Evolutionary conservation across 371 early-diverging fungal species (phyloP).

Genomic region (Conidiobolus incongruus): DNA sequence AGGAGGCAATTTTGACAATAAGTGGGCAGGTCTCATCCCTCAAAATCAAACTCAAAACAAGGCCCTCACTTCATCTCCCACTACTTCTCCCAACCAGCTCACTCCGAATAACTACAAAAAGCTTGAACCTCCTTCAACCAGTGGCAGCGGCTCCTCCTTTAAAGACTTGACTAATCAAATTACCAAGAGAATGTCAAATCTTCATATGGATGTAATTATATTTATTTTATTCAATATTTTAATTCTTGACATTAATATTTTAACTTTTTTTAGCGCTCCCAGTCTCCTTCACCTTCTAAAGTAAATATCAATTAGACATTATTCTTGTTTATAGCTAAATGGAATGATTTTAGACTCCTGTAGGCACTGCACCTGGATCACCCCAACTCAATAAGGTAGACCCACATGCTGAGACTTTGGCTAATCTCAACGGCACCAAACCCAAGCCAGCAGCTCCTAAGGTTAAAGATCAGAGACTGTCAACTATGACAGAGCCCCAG

Average conservation of each 20-base stretch:
- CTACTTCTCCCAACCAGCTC: background rate
- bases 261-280: too few species aligned
- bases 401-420: conserved; percentile 5
- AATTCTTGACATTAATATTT: too few species aligned
- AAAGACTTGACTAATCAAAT: too few species aligned
- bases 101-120: too few species aligned
- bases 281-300: too few species aligned
- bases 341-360: conserved; percentile 5
- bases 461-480: conserved; percentile 35
- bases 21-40: conserved; percentile 5
- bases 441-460: conserved; percentile 19
- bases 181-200: conserved; percentile 1
- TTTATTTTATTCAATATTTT: background rate
- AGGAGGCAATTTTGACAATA: background rate
- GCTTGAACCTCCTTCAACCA: background rate
- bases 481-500: conserved; percentile 75
- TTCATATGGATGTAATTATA: background rate
- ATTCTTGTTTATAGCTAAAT: too few species aligned
- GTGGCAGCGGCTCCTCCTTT: background rate
- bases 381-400: conserved; percentile 5
- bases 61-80: background rate
- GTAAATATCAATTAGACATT: too few species aligned
- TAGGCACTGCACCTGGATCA: conserved; percentile 8
- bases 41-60: conserved; percentile 2
- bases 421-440: conserved; percentile 8